These are phyloP conservation scores for Phalaenopsis aphrodite DNA, from an alignment of 106 monocot genomes.

Conservation along the genomic window DNA sequence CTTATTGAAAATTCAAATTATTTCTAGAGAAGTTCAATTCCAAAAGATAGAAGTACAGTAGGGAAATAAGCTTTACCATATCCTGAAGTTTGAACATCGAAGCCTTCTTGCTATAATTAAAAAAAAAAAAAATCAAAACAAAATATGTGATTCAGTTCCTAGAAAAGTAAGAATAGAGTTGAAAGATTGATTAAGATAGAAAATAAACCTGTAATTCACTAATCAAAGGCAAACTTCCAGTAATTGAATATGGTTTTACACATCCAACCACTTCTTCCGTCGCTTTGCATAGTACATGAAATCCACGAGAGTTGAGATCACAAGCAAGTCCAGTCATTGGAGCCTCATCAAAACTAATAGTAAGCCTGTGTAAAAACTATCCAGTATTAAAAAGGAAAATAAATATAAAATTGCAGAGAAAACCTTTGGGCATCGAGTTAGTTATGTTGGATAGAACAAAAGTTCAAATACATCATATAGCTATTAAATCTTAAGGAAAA, in stretches of 20 bases:
- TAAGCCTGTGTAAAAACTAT: slow-evolving; percentile 36
- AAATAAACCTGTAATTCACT: slow-evolving; percentile 74
- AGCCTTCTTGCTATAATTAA: slow-evolving; percentile 71
- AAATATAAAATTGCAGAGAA: background rate
- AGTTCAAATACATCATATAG: background rate
- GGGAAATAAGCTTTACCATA: slow-evolving; percentile 42
- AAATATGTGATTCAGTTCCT: background rate
- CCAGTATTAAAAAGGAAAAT: background rate
- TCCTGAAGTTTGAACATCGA: slow-evolving; percentile 93
- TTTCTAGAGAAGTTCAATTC: background rate
- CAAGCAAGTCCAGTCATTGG: slow-evolving; percentile 85
- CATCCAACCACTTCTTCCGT: slow-evolving; percentile 81
- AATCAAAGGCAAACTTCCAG: slow-evolving; percentile 93
- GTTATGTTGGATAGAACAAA: background rate
- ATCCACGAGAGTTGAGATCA: slow-evolving; percentile 75
- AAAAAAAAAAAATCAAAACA: background rate
- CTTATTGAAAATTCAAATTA: background rate
- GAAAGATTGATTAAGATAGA: background rate
- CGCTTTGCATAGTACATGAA: slow-evolving; percentile 85
- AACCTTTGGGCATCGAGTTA: background rate
- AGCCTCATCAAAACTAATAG: slow-evolving; percentile 61
- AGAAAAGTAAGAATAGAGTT: background rate
- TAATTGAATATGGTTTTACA: slow-evolving; percentile 93
- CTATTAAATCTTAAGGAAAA: background rate
- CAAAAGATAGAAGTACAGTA: background rate